Evolutionary conservation across 306 rosid species (phyloP).

Genomic region (Cicer cuneatum): DNA sequence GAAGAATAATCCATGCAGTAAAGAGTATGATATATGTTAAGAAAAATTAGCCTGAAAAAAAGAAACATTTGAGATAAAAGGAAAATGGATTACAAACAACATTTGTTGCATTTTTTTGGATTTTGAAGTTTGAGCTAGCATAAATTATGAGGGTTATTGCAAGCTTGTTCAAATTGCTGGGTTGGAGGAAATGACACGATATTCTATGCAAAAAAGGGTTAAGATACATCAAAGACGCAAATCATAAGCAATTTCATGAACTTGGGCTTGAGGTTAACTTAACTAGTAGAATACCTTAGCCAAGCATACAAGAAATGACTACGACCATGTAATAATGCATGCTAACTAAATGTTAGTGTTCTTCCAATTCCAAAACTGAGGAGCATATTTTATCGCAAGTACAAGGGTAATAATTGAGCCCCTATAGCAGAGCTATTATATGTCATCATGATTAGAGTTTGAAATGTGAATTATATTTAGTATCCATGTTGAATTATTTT

Average conservation of each 20-base stretch:
- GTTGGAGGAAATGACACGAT: neutral
- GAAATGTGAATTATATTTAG: neutral
- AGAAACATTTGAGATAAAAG: neutral
- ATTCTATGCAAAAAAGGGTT: neutral
- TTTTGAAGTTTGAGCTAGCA: neutral
- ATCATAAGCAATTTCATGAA: neutral
- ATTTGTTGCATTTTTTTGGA: neutral
- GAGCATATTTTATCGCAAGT: neutral
- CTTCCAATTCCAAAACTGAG: neutral
- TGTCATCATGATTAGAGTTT: neutral
- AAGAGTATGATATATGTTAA: slow-evolving; percentile 1
- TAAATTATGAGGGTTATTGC: neutral
- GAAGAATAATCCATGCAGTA: neutral
- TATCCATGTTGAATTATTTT: neutral
- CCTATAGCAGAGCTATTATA: neutral
- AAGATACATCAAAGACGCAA: neutral
- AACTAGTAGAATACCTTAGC: neutral
- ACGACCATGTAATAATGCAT: neutral
- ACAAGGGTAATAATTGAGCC: neutral
- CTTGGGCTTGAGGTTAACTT: neutral
- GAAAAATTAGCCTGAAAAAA: slow-evolving; percentile 10
- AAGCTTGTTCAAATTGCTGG: neutral
- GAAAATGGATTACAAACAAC: neutral
- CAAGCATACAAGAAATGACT: neutral
- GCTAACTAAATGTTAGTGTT: neutral